Conservation (phyloP, 2,329 filamentous ascomycete species). For the Cladobotryum mycophilum region DNA sequence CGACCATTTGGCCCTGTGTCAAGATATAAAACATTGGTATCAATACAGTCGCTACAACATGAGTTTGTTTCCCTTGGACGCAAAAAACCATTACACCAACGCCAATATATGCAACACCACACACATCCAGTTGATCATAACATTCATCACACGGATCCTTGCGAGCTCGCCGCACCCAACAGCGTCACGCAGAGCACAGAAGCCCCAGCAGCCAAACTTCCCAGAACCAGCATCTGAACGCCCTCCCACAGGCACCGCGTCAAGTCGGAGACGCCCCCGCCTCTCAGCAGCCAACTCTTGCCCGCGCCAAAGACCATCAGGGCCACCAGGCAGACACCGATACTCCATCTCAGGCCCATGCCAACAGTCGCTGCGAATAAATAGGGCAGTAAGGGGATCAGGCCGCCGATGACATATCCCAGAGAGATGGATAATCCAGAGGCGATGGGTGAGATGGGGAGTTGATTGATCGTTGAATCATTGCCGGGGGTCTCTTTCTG, state of each 20-base stretch:
- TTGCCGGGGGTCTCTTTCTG: slow-evolving; percentile 6
- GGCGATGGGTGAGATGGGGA: slow-evolving; percentile 31
- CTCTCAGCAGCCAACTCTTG: slow-evolving; percentile 40
- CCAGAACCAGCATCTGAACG: slow-evolving; percentile 29
- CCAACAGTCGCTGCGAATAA: slow-evolving; percentile 41
- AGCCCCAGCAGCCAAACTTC: slow-evolving; percentile 26
- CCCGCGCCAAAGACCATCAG: slow-evolving; percentile 52
- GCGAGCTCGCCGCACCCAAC: slow-evolving; percentile 13
- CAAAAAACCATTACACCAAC: not conserved
- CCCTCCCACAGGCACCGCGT: slow-evolving; percentile 24
- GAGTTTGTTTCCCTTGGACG: not conserved
- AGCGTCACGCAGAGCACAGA: slow-evolving; percentile 25
- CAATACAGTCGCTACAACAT: not conserved
- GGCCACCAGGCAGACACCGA: slow-evolving; percentile 46
- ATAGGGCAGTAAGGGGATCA: slow-evolving; percentile 58
- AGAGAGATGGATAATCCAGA: slow-evolving; percentile 54
- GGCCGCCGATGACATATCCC: slow-evolving; percentile 57
- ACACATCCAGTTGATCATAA: no score
- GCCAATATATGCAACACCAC: no score
- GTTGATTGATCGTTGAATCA: slow-evolving; percentile 2
- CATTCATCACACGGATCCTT: slow-evolving; percentile 1
- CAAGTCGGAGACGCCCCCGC: slow-evolving; percentile 6
- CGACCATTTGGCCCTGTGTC: no score
- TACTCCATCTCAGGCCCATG: slow-evolving; percentile 45
- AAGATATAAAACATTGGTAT: not conserved